phyloP scores from a whole-genome alignment of 345 rosid genomes.

The Dimocarpus longan region DNA sequence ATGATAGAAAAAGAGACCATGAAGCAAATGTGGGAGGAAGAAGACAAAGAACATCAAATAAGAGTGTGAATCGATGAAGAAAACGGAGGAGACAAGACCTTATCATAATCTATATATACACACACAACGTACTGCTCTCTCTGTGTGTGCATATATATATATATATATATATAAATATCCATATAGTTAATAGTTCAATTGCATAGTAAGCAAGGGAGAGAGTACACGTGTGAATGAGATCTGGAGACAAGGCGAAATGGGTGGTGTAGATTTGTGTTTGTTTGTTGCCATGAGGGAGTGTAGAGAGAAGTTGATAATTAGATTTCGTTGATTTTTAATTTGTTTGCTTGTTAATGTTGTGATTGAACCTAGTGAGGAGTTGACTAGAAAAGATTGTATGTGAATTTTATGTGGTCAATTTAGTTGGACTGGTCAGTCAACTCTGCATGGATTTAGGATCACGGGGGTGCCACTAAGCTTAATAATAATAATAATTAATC shows the following conservation, averaged over 20 bases:
- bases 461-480: not conserved
- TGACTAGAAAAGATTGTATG: not conserved
- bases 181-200: not conserved
- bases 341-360: not conserved
- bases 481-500: not conserved
- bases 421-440: not conserved
- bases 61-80: not conserved
- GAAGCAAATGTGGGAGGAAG: not conserved
- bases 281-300: not conserved
- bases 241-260: conserved; percentile 27
- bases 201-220: not conserved
- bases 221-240: conserved; percentile 24
- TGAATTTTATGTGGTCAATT: not conserved
- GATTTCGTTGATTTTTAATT: not conserved
- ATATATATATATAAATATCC: no score
- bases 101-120: conserved; percentile 19
- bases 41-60: not conserved
- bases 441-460: not conserved
- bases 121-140: no score
- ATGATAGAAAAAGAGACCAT: not conserved
- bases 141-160: no score
- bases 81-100: conserved; percentile 31
- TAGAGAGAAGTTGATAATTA: not conserved
- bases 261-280: conserved; percentile 12
- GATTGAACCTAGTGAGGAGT: not conserved